These are phyloP conservation scores for Hypoxylon sp. DNA, from an alignment of 2,329 filamentous ascomycete genomes.

Conservation along the genomic window DNA sequence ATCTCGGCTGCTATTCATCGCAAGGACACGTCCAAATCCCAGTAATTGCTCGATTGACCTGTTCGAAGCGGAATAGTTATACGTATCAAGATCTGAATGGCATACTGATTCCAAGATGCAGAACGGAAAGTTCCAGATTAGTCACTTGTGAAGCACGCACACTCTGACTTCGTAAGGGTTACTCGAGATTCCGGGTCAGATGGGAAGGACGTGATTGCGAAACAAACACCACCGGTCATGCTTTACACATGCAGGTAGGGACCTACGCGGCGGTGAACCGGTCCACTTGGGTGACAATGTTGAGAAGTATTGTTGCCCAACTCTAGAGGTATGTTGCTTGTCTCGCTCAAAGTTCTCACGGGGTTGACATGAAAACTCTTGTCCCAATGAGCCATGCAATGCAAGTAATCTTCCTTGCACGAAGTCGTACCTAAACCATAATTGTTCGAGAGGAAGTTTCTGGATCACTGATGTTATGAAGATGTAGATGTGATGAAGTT, in stretches of 20 bases:
- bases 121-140: background rate
- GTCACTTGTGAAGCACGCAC: background rate
- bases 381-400: slow-evolving; percentile 12
- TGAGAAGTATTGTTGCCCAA: slow-evolving; percentile 39
- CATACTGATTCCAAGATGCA: background rate
- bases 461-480: too few relatives aligned
- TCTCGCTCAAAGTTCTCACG: background rate
- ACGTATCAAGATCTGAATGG: background rate
- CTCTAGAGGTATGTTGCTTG: background rate
- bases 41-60: slow-evolving; percentile 12
- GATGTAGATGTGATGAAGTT: slow-evolving; percentile 5
- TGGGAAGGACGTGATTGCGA: background rate
- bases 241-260: slow-evolving; percentile 1
- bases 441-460: background rate
- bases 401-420: slow-evolving; percentile 24
- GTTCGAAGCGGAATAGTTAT: background rate
- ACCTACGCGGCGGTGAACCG: slow-evolving; percentile 14
- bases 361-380: slow-evolving; percentile 4
- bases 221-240: background rate
- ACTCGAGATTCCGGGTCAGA: background rate
- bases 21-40: slow-evolving; percentile 6
- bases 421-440: background rate
- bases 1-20: slow-evolving; percentile 3
- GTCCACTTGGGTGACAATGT: slow-evolving; percentile 39
- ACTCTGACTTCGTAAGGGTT: background rate